Base-by-base conservation (phyloP, 2,329 filamentous ascomycete genomes). In the Fusarium siculi region DNA sequence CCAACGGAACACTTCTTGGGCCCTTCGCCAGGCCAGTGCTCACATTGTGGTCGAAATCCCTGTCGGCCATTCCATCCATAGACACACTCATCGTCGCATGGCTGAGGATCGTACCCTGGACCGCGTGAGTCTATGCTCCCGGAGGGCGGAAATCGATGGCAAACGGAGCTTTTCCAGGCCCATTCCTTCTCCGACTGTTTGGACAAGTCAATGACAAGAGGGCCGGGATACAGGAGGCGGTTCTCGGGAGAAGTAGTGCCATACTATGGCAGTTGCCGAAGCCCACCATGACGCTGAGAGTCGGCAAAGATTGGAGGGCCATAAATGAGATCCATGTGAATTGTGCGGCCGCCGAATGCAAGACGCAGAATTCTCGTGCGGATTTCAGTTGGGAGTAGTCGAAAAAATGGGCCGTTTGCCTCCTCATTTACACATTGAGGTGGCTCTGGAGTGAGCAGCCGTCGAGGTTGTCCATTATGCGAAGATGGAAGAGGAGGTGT, bases 131-230 rank as follows among this genome's bases (percentile, higher is more conserved):
- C 46, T 4, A 11, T 11, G 1, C 18, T 6, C 0, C 64, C 34
- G 10, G 42, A 50, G 2, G 66, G 74, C 2, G 55, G 43, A 21
- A 77, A 60, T 18, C 76, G 73, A 62, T 79, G 76, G 32, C 77
- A 80, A 2, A 79, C 70, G 7, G 75, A 79, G 25, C 74, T 72
- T 46, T 63, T 60, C 78, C 77, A 80, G 12, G 2, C 4, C 46
- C 46, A 49, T 8, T 34, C 10, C 23, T 25, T 30, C 30, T 30
- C 30, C 30, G 30, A 30, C 30, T 30, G 30, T 30, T 30, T 30
- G 30, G 30, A 30, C 30, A 30, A 30, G 30, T 30, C 30, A 30
- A 30, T 30, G 10, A 30, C 30, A 30, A 30, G 30, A 30, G 30
- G 30, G 30, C 30, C 30, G 10, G 30, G 30, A 30, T 30, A 30